phyloP scores from a whole-genome alignment of 1,139 yeast genomes.

The Protomyces arabidopsidicola region DNA sequence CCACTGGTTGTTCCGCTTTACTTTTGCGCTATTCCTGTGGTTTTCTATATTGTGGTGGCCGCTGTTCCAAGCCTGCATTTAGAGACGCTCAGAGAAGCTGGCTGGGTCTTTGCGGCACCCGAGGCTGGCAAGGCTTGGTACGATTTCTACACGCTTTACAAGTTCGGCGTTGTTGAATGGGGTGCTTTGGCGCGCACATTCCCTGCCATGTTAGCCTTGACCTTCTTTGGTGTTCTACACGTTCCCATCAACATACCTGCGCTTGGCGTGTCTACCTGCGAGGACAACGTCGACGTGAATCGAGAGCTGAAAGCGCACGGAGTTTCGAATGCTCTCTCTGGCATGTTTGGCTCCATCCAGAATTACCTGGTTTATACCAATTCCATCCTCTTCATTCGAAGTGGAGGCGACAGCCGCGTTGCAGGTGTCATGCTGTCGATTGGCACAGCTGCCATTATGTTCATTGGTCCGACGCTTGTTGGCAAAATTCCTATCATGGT shows the following conservation, averaged over 20 bases:
- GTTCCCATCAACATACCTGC: slow-evolving; percentile 98
- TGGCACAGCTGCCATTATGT: slow-evolving; percentile 75
- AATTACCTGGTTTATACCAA: slow-evolving; percentile 93
- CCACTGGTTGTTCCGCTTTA: slow-evolving; percentile 77
- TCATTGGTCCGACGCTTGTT: slow-evolving; percentile 85
- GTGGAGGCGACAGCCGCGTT: slow-evolving; percentile 85
- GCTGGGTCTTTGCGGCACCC: slow-evolving; percentile 77
- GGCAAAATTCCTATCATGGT: slow-evolving; percentile 93
- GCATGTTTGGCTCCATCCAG: slow-evolving; percentile 68
- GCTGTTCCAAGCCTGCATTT: slow-evolving; percentile 63
- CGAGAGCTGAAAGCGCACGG: slow-evolving; percentile 94
- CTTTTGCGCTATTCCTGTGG: slow-evolving; percentile 63
- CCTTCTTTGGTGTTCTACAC: slow-evolving; percentile 90
- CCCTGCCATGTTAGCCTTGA: slow-evolving; percentile 92
- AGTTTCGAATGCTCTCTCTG: slow-evolving; percentile 80
- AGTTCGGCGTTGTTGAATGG: slow-evolving; percentile 71
- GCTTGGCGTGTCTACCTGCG: slow-evolving; percentile 80
- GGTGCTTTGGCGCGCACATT: slow-evolving; percentile 58
- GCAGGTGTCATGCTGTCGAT: slow-evolving; percentile 83
- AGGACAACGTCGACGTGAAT: slow-evolving; percentile 78
- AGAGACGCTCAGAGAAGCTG: slow-evolving; percentile 57
- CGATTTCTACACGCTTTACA: slow-evolving; percentile 65
- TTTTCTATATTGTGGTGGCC: slow-evolving; percentile 65
- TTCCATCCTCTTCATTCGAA: slow-evolving; percentile 80
- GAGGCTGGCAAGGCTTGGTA: slow-evolving; percentile 80